Conservation (phyloP, 116 monocot genomes). For the Papilionanthe hybrid region DNA sequence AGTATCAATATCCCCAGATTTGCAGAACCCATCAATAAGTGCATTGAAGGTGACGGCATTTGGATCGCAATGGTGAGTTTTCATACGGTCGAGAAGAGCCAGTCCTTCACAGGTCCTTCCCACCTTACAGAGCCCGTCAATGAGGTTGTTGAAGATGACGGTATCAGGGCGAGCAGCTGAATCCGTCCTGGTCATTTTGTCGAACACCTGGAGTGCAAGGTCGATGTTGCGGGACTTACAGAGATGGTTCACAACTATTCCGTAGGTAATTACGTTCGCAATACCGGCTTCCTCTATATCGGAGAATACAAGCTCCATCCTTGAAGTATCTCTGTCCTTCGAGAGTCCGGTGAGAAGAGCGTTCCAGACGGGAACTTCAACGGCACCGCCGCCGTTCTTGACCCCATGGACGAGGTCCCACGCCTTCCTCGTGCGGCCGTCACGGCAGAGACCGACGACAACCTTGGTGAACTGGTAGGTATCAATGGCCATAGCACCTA, state of each 20-base stretch:
- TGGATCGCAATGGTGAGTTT: conserved; percentile 15
- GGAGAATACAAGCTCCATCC: conserved; percentile 50
- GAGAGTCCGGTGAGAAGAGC: conserved; percentile 58
- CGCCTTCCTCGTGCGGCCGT: conserved; percentile 20
- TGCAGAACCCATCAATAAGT: conserved; percentile 75
- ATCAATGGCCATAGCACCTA: conserved; percentile 19
- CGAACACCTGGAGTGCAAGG: conserved; percentile 59
- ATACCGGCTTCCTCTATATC: conserved; percentile 49
- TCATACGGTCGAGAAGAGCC: conserved; percentile 40
- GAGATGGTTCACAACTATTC: conserved; percentile 60
- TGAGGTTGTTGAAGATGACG: conserved; percentile 47
- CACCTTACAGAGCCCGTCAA: conserved; percentile 71
- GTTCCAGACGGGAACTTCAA: conserved; percentile 38
- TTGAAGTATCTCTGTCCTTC: conserved; percentile 28
- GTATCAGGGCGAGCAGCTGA: conserved; percentile 22
- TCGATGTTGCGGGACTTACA: conserved; percentile 48
- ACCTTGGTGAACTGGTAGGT: conserved; percentile 27
- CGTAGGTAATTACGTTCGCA: conserved; percentile 32
- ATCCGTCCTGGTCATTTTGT: conserved; percentile 32
- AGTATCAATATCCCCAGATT: conserved; percentile 36
- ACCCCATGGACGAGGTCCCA: conserved; percentile 51
- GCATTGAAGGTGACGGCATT: conserved; percentile 51
- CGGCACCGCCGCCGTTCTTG: conserved; percentile 21
- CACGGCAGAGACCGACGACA: conserved; percentile 35
- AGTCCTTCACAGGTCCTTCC: conserved; percentile 43